phyloP scores from a whole-genome alignment of 495 filamentous ascomycete species.

The Lepraria neglecta region DNA sequence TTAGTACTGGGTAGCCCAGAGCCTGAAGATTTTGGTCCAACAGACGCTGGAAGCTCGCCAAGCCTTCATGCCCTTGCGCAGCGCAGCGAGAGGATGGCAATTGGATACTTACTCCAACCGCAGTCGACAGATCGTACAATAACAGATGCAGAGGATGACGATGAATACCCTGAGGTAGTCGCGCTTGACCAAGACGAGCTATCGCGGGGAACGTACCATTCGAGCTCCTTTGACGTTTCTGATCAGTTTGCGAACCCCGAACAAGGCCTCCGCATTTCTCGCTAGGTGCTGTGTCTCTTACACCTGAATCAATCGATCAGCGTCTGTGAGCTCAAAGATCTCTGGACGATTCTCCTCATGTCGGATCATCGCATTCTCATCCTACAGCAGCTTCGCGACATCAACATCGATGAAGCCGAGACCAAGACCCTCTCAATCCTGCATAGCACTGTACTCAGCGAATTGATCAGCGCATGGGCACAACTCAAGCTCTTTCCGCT shows the following conservation, averaged over 20 bases:
- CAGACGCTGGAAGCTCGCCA: neutral
- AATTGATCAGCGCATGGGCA: neutral
- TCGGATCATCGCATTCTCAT: neutral
- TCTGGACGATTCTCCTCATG: neutral
- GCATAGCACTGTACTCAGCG: neutral
- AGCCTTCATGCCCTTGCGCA: no score
- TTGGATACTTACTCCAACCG: neutral
- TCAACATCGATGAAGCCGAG: neutral
- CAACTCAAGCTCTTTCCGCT: neutral
- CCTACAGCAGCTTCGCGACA: neutral
- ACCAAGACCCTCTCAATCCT: neutral
- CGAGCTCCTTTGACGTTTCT: neutral
- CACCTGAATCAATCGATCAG: conserved; percentile 6
- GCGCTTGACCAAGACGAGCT: conserved; percentile 13
- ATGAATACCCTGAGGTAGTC: conserved; percentile 5
- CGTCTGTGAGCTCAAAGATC: neutral
- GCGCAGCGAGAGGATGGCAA: neutral
- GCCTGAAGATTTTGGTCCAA: neutral
- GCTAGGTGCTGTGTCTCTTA: neutral
- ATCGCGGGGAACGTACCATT: neutral
- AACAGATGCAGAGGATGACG: neutral
- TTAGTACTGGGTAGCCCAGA: neutral
- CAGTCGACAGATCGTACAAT: neutral
- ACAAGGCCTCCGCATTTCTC: neutral
- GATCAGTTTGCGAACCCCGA: neutral